Base-by-base conservation (phyloP, 768 basidiomycete species). In the Strobilomyces echinocephalus region DNA sequence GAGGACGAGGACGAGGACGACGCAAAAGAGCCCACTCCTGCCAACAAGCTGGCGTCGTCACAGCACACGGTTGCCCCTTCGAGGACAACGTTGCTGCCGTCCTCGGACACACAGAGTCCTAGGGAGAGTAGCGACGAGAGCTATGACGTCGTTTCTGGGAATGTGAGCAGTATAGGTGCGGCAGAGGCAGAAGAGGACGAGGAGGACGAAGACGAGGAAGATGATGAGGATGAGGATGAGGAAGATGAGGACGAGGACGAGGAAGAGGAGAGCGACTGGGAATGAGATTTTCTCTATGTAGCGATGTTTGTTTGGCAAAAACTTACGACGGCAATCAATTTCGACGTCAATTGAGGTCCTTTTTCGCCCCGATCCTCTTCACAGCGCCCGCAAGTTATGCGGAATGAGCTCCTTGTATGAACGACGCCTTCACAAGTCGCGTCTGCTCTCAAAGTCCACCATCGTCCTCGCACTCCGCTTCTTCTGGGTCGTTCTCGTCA, bases 1-100 rank as follows among this genome's bases (percentile, higher is more conserved):
- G 92, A 94, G 65, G 91, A 91, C 50, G 83, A 91, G 50, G 83
- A 85, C 47, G 91, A 94, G n/a, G 90, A 91, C n/a, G 87, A 60
- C 49, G 35, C 54, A 16, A 59, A 56, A 51, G 48, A 55, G 18
- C 7, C 46, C 0, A 18, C 5, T 38, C n/a, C 38, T 18, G 21
- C 55, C 34, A 58, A 55, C 41, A 52, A 54, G 41, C 50, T 64
- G 46, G 49, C 52, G 49, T 59, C 60, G 40, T 60, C 68, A 31
- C 59, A 63, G 38, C 65, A 58, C 39, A 67, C 61, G 30, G 61
- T 63, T 11, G 63, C 56, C 18, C 70, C 63, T 42, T 60, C 60
- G 33, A 60, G 53, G 60, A 57, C 43, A 24, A 50, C 28, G 8
- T 61, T 63, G 16, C 45, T 64, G 11, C 67, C 72, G 10, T 67